Conservation (phyloP, 106 monocot species). For the Posidonia australis region DNA sequence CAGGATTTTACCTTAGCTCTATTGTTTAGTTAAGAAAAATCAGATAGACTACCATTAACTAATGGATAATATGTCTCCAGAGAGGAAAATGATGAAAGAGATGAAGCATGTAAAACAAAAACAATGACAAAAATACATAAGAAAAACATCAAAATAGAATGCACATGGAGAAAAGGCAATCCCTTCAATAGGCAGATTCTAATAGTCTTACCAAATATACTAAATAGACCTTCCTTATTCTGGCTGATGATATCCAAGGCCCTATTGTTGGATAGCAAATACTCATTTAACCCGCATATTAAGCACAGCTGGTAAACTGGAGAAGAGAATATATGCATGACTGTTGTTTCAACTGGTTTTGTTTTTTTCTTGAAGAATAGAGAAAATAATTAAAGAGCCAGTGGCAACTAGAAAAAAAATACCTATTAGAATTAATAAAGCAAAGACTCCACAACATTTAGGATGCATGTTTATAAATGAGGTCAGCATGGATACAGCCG, state of each 20-base stretch:
- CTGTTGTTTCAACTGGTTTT: neutral
- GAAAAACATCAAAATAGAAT: too few relatives aligned
- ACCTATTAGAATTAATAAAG: constrained; percentile 63
- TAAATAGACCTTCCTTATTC: constrained; percentile 86
- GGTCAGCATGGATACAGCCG: constrained; percentile 63
- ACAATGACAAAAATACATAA: too few relatives aligned
- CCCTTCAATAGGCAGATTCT: too few relatives aligned
- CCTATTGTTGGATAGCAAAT: constrained; percentile 70
- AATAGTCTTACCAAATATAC: constrained; percentile 58
- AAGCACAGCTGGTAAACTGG: constrained; percentile 69
- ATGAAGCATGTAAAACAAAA: too few relatives aligned
- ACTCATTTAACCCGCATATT: constrained; percentile 45
- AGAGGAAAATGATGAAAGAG: too few relatives aligned
- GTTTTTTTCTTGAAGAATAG: neutral
- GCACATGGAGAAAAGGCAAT: too few relatives aligned
- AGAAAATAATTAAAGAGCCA: neutral
- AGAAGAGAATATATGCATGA: neutral
- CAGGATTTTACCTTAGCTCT: too few relatives aligned
- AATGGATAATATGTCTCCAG: too few relatives aligned
- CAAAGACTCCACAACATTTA: constrained; percentile 68
- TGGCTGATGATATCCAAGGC: constrained; percentile 50
- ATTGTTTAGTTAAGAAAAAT: too few relatives aligned
- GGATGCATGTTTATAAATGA: constrained; percentile 61
- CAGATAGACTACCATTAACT: too few relatives aligned
- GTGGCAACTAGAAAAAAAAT: neutral